Evolutionary conservation across 1,139 yeast genomes (phyloP), one percentile per base, ranked within the genome.

Genomic region (Meyerozyma athensensis): DNA sequence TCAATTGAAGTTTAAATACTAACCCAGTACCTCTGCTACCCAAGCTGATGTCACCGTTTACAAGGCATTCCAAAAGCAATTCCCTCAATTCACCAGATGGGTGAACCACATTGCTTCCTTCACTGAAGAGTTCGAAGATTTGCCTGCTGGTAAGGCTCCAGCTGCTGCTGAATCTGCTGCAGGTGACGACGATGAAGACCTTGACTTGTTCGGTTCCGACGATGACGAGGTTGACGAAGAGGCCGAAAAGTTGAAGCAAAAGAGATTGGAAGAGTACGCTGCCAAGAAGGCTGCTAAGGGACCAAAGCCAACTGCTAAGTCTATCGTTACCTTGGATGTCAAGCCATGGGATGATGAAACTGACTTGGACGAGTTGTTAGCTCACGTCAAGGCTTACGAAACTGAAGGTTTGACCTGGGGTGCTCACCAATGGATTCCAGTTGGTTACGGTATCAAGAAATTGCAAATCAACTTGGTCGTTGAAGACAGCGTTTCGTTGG

Each of bases 321-420:
- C 97, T 48, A 76, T 89, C 55, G 96, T 92, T 61, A 92, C 98
- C 59, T 64, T 92, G 61, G 98, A 92, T 59, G 95, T 92, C 57
- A 92, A 92, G 84, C 97, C 97, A 73, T 92, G 98, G 98, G 98
- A 92, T 72, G 97, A 92, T 61, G 97, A 92, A 79, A 92, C 98
- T 53, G 82, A 90, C 66, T 78, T 94, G 68, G 95, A 92, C 44
- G 82, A 81, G 69, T 68, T 92, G 73, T 72, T 86, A 57, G 90
- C 82, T 45, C 79, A 80, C 68, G 97, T 89, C 61, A 89, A 87
- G 80, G 64, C 76, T 53, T 68, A 90, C 57, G 83, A 80, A 65
- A 70, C 73, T 74, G 97, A 90, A 38, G 99, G 99, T 80, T 85
- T 94, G 63, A 73, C 72, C 54, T 92, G 98, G 98, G 99, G 99